Percentiles rank a stretch among this genome's conserved stretches.
Conservation (phyloP, 2,329 filamentous ascomycete species). For the Fusarium clavum region DNA sequence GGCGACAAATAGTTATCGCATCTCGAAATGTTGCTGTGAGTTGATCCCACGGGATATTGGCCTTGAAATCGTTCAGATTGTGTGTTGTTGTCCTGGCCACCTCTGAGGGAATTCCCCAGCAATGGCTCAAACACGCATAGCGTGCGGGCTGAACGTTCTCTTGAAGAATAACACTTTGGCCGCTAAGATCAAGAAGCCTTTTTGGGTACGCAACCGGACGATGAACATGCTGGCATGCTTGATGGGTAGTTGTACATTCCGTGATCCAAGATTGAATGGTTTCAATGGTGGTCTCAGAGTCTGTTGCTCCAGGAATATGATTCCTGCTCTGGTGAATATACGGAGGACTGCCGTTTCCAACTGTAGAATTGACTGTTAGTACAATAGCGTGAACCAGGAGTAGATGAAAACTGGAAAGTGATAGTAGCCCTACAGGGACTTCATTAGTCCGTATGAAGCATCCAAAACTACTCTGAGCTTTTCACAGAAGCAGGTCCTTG, state of each 20-base stretch:
- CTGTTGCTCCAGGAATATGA: neutral
- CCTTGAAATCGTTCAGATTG: neutral
- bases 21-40: neutral
- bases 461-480: too few species aligned
- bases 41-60: neutral
- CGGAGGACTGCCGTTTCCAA: fast-evolving
- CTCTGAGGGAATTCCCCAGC: neutral
- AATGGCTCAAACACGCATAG: neutral
- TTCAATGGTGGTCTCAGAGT: neutral
- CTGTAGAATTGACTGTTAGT: neutral
- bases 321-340: fast-evolving
- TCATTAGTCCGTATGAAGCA: too few species aligned
- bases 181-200: neutral
- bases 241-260: neutral
- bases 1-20: neutral
- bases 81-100: neutral
- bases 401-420: fast-evolving
- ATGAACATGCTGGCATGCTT: neutral
- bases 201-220: neutral
- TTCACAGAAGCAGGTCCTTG: too few species aligned
- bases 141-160: neutral
- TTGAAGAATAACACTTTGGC: neutral
- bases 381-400: fast-evolving
- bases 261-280: neutral
- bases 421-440: too few species aligned